Evolutionary conservation across 305 asterid genomes (phyloP).

Genomic region (Fraxinus platypoda): DNA sequence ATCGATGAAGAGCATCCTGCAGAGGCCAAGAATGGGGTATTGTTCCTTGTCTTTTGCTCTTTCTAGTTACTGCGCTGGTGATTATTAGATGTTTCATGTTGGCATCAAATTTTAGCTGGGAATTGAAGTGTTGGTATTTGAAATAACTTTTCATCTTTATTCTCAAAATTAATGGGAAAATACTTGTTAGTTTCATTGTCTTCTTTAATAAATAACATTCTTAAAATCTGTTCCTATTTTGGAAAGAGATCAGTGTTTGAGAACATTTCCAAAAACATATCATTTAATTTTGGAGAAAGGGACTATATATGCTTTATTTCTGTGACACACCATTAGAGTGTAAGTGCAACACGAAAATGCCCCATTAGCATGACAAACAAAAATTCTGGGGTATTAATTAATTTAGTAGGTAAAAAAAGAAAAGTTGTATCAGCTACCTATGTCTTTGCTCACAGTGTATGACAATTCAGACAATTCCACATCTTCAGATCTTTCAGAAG

Average conservation of each 20-base stretch:
- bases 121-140: not conserved
- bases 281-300: not conserved
- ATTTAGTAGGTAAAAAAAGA: not conserved
- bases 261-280: not conserved
- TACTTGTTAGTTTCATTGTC: not conserved
- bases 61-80: not conserved
- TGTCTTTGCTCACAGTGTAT: not conserved
- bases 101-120: not conserved
- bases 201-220: not conserved
- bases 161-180: not conserved
- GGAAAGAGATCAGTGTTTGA: not conserved
- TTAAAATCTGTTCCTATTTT: not conserved
- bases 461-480: not conserved
- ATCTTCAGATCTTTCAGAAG: not conserved
- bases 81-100: not conserved
- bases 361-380: not conserved
- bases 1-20: constrained; percentile 92
- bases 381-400: not conserved
- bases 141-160: not conserved
- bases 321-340: not conserved
- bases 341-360: not conserved
- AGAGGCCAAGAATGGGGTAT: constrained; percentile 85
- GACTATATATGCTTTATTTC: not conserved
- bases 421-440: not conserved
- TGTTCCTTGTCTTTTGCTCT: constrained; percentile 11